Percentiles rank a stretch among this genome's conserved stretches.
Evolutionary conservation across 768 basidiomycete species (phyloP).

Genomic region (Lentinula sp.): DNA sequence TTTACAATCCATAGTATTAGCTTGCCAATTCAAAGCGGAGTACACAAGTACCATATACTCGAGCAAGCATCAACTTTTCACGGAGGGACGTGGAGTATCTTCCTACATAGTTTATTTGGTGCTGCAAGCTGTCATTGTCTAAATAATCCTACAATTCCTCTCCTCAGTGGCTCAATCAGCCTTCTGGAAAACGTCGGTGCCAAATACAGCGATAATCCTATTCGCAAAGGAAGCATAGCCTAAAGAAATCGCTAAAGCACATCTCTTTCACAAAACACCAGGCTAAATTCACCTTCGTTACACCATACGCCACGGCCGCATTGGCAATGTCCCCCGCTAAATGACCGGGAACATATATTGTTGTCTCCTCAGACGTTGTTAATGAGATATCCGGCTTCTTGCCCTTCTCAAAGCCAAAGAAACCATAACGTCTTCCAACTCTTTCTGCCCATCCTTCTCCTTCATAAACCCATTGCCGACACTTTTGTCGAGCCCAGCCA

Average conservation of each 20-base stretch:
- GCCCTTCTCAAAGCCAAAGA: constrained; percentile 71
- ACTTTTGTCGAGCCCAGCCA: constrained; percentile 36
- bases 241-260: constrained; percentile 19
- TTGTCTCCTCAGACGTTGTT: constrained; percentile 17
- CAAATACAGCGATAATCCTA: constrained; percentile 67
- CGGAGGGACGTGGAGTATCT: too few relatives aligned
- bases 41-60: neutral
- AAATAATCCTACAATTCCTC: constrained; percentile 24
- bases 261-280: neutral
- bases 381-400: constrained; percentile 7
- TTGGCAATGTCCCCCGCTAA: constrained; percentile 78
- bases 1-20: neutral
- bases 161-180: constrained; percentile 58
- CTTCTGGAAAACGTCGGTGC: constrained; percentile 67
- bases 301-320: constrained; percentile 74
- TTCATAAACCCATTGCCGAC: constrained; percentile 66
- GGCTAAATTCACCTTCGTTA: constrained; percentile 53
- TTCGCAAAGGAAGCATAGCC: constrained; percentile 70
- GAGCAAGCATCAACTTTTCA: too few relatives aligned
- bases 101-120: too few relatives aligned
- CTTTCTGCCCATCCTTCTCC: constrained; percentile 67
- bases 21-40: neutral
- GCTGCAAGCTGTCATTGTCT: constrained; percentile 8
- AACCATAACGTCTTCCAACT: constrained; percentile 71
- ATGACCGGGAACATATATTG: constrained; percentile 23